Base-by-base conservation (phyloP, 306 rosid species). In the Sindora glabra region DNA sequence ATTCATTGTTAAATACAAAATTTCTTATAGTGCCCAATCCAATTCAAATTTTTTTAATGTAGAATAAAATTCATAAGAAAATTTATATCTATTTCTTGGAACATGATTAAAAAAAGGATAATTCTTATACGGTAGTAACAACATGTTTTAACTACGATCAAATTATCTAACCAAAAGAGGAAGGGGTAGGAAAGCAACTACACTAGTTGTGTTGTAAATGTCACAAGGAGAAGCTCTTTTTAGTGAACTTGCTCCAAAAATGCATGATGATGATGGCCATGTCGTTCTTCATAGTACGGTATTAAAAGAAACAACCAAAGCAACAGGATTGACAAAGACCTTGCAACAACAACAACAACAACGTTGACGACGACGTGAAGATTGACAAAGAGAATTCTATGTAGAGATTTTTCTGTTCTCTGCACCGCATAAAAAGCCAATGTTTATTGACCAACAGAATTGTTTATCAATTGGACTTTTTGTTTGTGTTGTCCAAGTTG, bases 161-260 rank as follows among this genome's bases (percentile, higher is more conserved):
- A 29, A 68, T 48, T 15, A 34, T 25, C 14, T 63, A 45, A 29
- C 69, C 73, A 13, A 54, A 59, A 69, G 32, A 27, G 67, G 73
- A 8, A 59, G 38, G 9, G 30, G n/a, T n/a, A 5, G 36, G 68
- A 69, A 73, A 64, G 73, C 78, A 63, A 51, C 76, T 6, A 52
- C 13, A 33, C 69, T 44, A 13, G 25, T 29, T 29, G 34, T 29
- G 8, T 4, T 29, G 34, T 29, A 29, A 29, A 29, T 4, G 8
- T 29, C 34, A 29, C 5, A 4, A 29, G 34, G 48, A 40, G 47
- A 64, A 44, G 27, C 59, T 41, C 64, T 75, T 22, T 22, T 70
- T 70, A 65, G 69, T 46, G 82, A 48, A 77, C 71, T 72, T 77
- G 77, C 59, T 67, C 64, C 77, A 59, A n/a, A n/a, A n/a, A 4